A percentile compares a stretch with the other conserved stretches of the same genome.
Evolutionary conservation across 208 protist genomes (phyloP).

Genomic region (Histomonas meleagridis): DNA sequence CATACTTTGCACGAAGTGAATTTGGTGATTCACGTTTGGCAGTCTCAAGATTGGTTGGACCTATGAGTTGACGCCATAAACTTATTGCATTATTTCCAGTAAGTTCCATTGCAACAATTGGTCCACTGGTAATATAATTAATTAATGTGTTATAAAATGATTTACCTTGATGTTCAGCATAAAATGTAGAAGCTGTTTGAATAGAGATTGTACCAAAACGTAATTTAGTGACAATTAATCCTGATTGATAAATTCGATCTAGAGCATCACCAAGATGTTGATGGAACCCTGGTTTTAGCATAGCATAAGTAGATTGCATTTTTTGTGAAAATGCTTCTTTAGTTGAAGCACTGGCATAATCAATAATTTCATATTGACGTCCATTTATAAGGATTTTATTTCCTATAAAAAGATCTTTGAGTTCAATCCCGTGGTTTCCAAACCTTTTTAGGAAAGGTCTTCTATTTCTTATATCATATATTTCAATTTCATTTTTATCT

Average conservation of each 20-base stretch:
- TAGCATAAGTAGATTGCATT: background rate
- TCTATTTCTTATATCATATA: background rate
- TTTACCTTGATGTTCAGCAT: constrained; percentile 6
- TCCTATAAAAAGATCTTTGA: background rate
- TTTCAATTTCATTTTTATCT: background rate
- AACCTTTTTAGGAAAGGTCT: background rate
- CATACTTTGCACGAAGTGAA: constrained; percentile 8
- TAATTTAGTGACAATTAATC: background rate
- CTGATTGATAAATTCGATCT: background rate
- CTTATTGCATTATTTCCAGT: background rate
- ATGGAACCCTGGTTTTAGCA: background rate
- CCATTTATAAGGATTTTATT: constrained; percentile 12
- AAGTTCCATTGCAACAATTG: constrained; percentile 20
- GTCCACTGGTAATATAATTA: constrained; percentile 8
- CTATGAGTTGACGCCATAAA: constrained; percentile 9
- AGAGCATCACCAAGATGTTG: background rate
- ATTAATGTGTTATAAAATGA: background rate
- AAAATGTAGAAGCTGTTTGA: constrained; percentile 1
- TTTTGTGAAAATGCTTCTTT: background rate
- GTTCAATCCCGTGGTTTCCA: background rate
- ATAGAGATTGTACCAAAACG: background rate
- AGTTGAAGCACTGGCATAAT: background rate
- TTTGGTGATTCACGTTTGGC: constrained; percentile 31
- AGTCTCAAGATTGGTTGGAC: constrained; percentile 2
- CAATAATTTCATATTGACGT: constrained; percentile 34